Evolutionary conservation across 1,139 yeast species (phyloP).

Genomic region (Debaryomyces singareniensis): DNA sequence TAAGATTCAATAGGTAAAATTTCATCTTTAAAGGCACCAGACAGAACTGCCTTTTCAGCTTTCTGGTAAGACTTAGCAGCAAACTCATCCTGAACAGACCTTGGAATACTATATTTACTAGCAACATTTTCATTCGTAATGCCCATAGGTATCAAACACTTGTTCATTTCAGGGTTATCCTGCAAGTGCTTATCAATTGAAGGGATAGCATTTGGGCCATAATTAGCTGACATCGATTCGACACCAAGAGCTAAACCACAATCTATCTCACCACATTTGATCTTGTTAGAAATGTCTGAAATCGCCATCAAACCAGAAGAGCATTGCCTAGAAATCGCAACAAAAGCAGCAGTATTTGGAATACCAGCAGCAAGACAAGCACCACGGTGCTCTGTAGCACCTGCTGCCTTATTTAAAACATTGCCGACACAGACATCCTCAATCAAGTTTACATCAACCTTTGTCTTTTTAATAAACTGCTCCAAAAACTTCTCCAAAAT

Average conservation of each 20-base stretch:
- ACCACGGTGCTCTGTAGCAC: conserved; percentile 88
- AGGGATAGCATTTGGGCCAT: conserved; percentile 68
- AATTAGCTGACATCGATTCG: conserved; percentile 84
- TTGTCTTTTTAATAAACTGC: conserved; percentile 53
- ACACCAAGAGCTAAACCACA: conserved; percentile 90
- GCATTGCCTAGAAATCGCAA: conserved; percentile 88
- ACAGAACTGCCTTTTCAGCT: conserved; percentile 67
- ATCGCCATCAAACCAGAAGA: conserved; percentile 91
- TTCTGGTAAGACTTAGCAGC: conserved; percentile 81
- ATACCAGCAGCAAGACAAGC: conserved; percentile 49
- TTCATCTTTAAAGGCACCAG: conserved; percentile 79
- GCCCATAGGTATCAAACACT: conserved; percentile 67
- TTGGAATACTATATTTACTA: conserved; percentile 51
- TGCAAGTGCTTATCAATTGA: conserved; percentile 46
- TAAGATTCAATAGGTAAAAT: conserved; percentile 68
- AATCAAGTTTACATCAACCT: conserved; percentile 59
- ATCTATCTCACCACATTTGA: conserved; percentile 79
- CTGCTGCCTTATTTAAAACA: conserved; percentile 85
- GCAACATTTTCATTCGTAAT: conserved; percentile 43
- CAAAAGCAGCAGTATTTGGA: conserved; percentile 59
- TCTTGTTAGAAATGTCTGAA: conserved; percentile 84
- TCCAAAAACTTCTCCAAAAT: conserved; percentile 57
- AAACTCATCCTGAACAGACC: conserved; percentile 76
- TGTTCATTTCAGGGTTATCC: conserved; percentile 23
- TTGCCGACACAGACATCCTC: conserved; percentile 87